Evolutionary conservation across 1,284 basidiomycete species (phyloP), one percentile per base, ranked within the genome.

Genomic region (Amylostereum areolatum): DNA sequence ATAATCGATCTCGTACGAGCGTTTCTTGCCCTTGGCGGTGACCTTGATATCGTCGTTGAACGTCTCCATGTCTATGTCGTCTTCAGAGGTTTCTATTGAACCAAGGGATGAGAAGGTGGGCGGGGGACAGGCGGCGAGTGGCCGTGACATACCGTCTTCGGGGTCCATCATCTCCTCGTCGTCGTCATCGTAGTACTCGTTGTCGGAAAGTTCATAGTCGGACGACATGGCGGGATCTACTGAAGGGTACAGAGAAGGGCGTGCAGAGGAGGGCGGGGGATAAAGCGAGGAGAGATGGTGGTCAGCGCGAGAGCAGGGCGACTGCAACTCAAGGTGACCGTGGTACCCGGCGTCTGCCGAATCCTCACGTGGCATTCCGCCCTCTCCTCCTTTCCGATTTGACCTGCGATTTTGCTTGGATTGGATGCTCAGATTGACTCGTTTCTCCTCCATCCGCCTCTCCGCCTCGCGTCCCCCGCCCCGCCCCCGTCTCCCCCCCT

Each of bases 1-100:
- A 57, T 83, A 81, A 30, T 94, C 85, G 51, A 95, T 81, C 58
- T 92, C 82, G 57, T 89, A 88, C 2, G 83, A 68, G 67, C 88
- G 87, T 51, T 70, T 74, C 57, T 81, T 83, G 53, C 70, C 72
- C 62, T 81, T 82, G 4, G 70, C 63, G 0, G 66, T 60, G 43
- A 83, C 68, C 53, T 73, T 80, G 63, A 83, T 83, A 61, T 85
- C 84, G 45, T 80, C 79, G 18, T 71, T 73, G 54, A 74, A 77
- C 37, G 69, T 67, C 56, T 85, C 83, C 69, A 84, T 75, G 50
- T 83, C 81, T 66, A 83, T 78, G 39, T 85, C 85, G 43, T 80
- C 80, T 33, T 77, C 77, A 5, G 74, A 74, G 24, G 74, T 59
- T 75, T 75, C 58, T 18, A 30, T 52, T 58, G 57, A 47, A 52